Percentiles rank a stretch among this genome's conserved stretches.
Evolutionary conservation across 495 filamentous ascomycete species (phyloP).

Genomic region (Massariosphaeria phaeospora): DNA sequence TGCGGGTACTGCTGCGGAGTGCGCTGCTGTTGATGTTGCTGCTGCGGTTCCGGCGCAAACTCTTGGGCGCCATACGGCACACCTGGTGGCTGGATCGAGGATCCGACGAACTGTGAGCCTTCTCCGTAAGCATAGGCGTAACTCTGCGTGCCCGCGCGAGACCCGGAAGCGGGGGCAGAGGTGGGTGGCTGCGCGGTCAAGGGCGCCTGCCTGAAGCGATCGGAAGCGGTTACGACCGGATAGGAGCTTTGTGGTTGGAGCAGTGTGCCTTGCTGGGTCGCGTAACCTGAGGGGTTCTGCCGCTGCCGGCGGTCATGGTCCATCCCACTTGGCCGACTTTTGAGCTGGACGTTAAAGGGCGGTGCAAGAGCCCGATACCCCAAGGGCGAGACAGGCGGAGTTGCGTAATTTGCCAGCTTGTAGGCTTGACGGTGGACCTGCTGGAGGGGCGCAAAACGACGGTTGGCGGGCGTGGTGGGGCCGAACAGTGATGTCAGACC

Average conservation of each 20-base stretch:
- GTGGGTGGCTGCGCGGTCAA: conserved; percentile 35
- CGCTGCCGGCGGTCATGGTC: conserved; percentile 42
- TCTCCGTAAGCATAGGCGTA: conserved; percentile 53
- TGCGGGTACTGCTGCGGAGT: conserved; percentile 42
- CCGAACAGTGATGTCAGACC: neutral
- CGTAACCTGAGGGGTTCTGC: conserved; percentile 36
- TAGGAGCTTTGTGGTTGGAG: conserved; percentile 31
- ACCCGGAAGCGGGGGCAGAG: conserved; percentile 33
- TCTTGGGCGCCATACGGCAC: conserved; percentile 51
- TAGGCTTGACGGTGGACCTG: conserved; percentile 5
- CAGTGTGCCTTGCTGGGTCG: conserved; percentile 31
- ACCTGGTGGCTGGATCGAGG: conserved; percentile 45
- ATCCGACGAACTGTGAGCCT: conserved; percentile 46
- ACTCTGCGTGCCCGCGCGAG: conserved; percentile 43
- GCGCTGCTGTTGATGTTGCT: conserved; percentile 29
- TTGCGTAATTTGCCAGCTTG: conserved; percentile 44
- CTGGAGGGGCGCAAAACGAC: neutral
- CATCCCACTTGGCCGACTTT: conserved; percentile 37
- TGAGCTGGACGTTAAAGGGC: conserved; percentile 21
- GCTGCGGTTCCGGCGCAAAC: conserved; percentile 49
- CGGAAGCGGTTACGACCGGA: conserved; percentile 29
- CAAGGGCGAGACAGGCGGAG: conserved; percentile 42
- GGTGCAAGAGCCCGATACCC: conserved; percentile 37
- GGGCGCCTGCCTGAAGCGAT: conserved; percentile 37
- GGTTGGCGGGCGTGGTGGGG: neutral